A percentile compares a stretch with the other conserved stretches of the same genome.
Conservation (phyloP, 1,139 yeast species). For the Martiniozyma asiatica region DNA sequence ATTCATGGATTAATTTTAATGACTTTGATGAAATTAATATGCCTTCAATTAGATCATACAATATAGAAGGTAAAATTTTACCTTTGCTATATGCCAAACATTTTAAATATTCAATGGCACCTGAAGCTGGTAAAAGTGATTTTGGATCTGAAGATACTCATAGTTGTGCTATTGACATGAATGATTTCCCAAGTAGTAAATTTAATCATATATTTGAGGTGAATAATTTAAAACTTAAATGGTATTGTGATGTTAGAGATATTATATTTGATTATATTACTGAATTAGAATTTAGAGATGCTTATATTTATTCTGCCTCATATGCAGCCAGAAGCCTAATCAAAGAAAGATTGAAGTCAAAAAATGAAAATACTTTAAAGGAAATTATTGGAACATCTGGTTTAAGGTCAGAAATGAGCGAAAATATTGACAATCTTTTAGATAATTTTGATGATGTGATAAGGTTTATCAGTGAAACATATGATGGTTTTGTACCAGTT, state of each 20-base stretch:
- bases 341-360: constrained; percentile 1
- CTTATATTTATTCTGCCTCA: constrained; percentile 33
- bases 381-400: not conserved
- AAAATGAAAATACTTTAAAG: no score
- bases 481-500: constrained; percentile 16
- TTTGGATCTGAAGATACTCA: constrained; percentile 20
- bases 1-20: constrained; percentile 64
- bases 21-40: constrained; percentile 69
- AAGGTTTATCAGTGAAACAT: constrained; percentile 30
- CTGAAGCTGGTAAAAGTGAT: constrained; percentile 6
- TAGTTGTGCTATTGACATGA: constrained; percentile 28
- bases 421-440: constrained; percentile 10
- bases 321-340: constrained; percentile 8
- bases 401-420: not conserved
- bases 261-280: constrained; percentile 51
- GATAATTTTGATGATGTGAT: constrained; percentile 45
- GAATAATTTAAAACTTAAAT: constrained; percentile 63
- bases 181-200: constrained; percentile 18
- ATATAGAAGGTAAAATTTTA: constrained; percentile 30
- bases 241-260: constrained; percentile 67
- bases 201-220: constrained; percentile 61
- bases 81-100: constrained; percentile 67
- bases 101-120: constrained; percentile 50
- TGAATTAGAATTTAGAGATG: constrained; percentile 49
- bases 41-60: constrained; percentile 24